Percentiles rank a stretch among this genome's conserved stretches.
Evolutionary conservation across 2,329 filamentous ascomycete species (phyloP).

Genomic region (Aspergillus sojae): DNA sequence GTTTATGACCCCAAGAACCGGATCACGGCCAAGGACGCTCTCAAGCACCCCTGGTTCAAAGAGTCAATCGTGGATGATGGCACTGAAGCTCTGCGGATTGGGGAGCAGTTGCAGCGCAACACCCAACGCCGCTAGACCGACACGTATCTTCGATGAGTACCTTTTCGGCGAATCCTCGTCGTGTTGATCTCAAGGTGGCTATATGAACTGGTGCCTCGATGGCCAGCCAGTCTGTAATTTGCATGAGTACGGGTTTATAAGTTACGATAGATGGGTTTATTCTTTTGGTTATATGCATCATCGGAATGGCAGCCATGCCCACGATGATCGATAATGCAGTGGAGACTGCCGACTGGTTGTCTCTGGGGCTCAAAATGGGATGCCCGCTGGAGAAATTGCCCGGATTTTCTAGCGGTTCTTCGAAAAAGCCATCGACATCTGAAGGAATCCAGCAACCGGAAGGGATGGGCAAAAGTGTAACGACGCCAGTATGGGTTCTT

Average conservation of each 20-base stretch:
- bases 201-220: conserved; percentile 10
- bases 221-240: conserved; percentile 11
- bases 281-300: conserved; percentile 27
- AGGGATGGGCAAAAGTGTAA: conserved; percentile 7
- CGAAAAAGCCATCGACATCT: not conserved
- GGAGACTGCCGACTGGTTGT: conserved; percentile 12
- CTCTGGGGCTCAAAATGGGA: conserved; percentile 3
- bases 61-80: conserved; percentile 67
- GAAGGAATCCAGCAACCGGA: not conserved
- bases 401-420: not conserved
- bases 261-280: conserved; percentile 20
- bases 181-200: not conserved
- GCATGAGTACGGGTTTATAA: conserved; percentile 21
- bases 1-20: conserved; percentile 68
- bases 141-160: not conserved
- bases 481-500: conserved; percentile 2
- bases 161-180: not conserved
- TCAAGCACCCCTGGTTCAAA: conserved; percentile 69
- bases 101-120: conserved; percentile 44
- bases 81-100: conserved; percentile 64
- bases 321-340: conserved; percentile 12
- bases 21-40: conserved; percentile 65
- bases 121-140: conserved; percentile 22
- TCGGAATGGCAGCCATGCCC: conserved; percentile 8
- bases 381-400: conserved; percentile 3